phyloP scores from a whole-genome alignment of 2,329 filamentous ascomycete genomes.

The Penicillium nordicum region DNA sequence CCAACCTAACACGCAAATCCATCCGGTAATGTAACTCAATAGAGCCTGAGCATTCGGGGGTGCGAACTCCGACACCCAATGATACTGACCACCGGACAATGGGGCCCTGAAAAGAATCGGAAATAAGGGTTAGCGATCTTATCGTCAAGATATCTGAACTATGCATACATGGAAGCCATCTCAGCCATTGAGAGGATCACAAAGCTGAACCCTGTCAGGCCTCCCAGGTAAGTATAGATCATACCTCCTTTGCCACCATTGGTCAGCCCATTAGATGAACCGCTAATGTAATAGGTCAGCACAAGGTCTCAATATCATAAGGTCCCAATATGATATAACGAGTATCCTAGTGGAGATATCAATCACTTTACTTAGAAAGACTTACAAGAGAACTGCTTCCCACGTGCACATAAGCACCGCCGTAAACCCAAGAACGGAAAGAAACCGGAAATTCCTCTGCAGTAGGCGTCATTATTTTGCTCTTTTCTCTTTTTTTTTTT shows the following conservation, averaged over 20 bases:
- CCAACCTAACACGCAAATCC: slow-evolving; percentile 33
- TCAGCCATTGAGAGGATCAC: neutral
- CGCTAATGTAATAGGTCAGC: neutral
- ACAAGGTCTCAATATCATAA: neutral
- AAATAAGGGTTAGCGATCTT: neutral
- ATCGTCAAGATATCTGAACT: neutral
- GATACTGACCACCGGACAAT: neutral
- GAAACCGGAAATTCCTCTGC: neutral
- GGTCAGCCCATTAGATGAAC: neutral
- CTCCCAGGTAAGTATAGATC: neutral
- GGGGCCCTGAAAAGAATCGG: neutral
- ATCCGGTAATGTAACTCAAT: slow-evolving; percentile 18
- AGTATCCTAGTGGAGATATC: neutral
- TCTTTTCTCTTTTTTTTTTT: neutral
- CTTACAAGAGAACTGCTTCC: neutral
- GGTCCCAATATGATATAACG: neutral
- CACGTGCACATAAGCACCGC: neutral
- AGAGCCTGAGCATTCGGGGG: neutral
- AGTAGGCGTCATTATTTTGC: neutral
- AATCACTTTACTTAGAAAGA: neutral
- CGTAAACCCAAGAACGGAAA: neutral
- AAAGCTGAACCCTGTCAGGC: neutral
- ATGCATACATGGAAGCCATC: neutral
- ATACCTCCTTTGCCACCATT: neutral
- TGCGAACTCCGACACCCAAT: neutral